Percentiles rank a stretch among this genome's conserved stretches.
Evolutionary conservation across 176 grass and related monocot genomes (phyloP).

Genomic region (Microstegium vimineum): DNA sequence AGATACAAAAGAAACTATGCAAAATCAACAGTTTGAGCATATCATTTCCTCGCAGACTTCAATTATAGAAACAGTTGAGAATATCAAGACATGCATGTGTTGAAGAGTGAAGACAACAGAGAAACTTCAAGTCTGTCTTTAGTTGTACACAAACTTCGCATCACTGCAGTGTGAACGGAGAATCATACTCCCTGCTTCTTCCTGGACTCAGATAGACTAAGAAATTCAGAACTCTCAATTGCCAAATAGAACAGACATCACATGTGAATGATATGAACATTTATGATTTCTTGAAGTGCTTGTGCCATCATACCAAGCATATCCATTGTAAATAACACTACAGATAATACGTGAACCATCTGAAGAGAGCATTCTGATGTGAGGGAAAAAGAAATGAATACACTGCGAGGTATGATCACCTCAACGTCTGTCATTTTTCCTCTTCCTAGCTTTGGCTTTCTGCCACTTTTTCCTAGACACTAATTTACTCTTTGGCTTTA

Average conservation of each 20-base stretch:
- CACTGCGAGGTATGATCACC: constrained; percentile 22
- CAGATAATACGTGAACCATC: constrained; percentile 7
- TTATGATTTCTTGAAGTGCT: constrained; percentile 2
- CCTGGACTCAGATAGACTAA: not conserved
- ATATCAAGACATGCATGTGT: not conserved
- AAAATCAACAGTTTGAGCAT: not conserved
- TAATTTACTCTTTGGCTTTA: constrained; percentile 89
- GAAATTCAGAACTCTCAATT: not conserved
- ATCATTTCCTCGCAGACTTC: not conserved
- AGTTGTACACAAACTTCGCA: not conserved
- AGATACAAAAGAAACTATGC: constrained; percentile 12
- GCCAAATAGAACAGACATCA: constrained; percentile 11
- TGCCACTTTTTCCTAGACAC: constrained; percentile 96
- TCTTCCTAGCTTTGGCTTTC: constrained; percentile 73
- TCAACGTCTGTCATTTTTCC: constrained; percentile 83
- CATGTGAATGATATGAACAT: not conserved
- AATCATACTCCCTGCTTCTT: not conserved
- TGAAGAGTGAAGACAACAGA: not conserved
- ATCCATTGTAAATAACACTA: constrained; percentile 15
- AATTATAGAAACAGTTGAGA: not conserved
- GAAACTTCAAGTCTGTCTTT: not conserved
- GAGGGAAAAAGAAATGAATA: constrained; percentile 24
- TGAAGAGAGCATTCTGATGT: constrained; percentile 23
- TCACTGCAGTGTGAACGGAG: not conserved
- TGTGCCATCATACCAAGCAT: constrained; percentile 5